These are phyloP conservation scores for Serendipita sp. DNA, from an alignment of 768 basidiomycete species.

Conservation along the genomic window DNA sequence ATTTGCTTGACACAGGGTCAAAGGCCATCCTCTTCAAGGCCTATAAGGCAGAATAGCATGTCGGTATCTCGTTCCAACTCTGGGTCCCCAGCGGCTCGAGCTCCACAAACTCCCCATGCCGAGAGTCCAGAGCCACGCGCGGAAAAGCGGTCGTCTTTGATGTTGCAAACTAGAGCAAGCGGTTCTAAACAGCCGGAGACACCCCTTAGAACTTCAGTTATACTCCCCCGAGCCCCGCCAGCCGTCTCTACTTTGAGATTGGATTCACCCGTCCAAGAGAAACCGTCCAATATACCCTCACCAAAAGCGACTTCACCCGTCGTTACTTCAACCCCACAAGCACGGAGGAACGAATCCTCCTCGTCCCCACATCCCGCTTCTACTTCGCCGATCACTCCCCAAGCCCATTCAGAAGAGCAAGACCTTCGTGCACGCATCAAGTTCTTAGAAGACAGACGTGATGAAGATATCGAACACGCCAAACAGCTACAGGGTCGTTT, in stretches of 20 bases:
- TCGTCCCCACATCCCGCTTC: background rate
- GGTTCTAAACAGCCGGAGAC: background rate
- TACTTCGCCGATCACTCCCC: background rate
- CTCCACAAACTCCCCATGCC: background rate
- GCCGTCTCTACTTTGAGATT: background rate
- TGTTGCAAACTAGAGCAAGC: background rate
- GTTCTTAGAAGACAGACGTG: conserved; percentile 70
- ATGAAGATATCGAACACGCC: conserved; percentile 71
- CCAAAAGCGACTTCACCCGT: conserved; percentile 7
- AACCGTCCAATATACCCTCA: background rate
- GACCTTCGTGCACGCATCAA: conserved; percentile 72
- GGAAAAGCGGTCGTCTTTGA: too few relatives aligned
- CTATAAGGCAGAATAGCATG: background rate
- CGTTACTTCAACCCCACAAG: background rate
- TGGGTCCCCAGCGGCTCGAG: background rate
- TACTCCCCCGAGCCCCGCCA: background rate
- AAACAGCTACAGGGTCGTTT: conserved; percentile 75
- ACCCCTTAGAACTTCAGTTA: background rate
- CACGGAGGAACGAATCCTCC: background rate
- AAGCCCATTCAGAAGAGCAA: conserved; percentile 35
- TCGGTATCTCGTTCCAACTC: background rate
- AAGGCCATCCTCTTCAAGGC: background rate
- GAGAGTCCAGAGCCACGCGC: background rate
- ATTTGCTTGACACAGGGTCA: too few relatives aligned
- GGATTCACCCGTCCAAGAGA: conserved; percentile 6